phyloP scores from a whole-genome alignment of 345 rosid genomes.

The Cardamine chenopodiifolia region DNA sequence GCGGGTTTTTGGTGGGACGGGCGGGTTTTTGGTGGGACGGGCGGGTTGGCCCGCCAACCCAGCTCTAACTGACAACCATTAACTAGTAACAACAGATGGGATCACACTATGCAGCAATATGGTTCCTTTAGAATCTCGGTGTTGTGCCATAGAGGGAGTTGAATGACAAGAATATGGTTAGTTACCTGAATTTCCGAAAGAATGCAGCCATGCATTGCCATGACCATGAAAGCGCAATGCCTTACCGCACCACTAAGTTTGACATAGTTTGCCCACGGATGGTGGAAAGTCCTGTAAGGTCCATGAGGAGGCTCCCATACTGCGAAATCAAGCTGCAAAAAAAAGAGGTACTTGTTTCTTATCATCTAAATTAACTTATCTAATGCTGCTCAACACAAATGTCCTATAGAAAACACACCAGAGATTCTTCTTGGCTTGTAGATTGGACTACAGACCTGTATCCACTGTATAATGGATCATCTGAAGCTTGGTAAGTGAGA shows the following conservation, averaged over 20 bases:
- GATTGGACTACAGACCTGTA: constrained; percentile 87
- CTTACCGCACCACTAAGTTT: constrained; percentile 82
- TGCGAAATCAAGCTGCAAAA: constrained; percentile 69
- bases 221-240: constrained; percentile 93
- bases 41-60: no score
- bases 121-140: not conserved
- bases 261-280: constrained; percentile 80
- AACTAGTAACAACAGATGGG: constrained; percentile 2
- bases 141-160: not conserved
- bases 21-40: no score
- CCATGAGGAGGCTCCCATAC: constrained; percentile 97
- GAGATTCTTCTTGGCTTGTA: constrained; percentile 78
- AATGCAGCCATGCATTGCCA: constrained; percentile 95
- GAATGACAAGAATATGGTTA: not conserved
- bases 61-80: not conserved
- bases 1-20: no score
- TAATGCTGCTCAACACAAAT: not conserved
- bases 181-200: constrained; percentile 89
- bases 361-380: not conserved
- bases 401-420: constrained; percentile 47
- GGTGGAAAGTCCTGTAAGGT: constrained; percentile 63
- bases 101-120: not conserved
- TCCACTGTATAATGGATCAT: constrained; percentile 80
- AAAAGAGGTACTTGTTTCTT: not conserved
- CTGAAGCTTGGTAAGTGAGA: constrained; percentile 83